Percentiles rank a stretch among this genome's conserved stretches.
These are phyloP conservation scores for Boletus edulis DNA, from an alignment of 768 basidiomycete species.

Conservation along the genomic window DNA sequence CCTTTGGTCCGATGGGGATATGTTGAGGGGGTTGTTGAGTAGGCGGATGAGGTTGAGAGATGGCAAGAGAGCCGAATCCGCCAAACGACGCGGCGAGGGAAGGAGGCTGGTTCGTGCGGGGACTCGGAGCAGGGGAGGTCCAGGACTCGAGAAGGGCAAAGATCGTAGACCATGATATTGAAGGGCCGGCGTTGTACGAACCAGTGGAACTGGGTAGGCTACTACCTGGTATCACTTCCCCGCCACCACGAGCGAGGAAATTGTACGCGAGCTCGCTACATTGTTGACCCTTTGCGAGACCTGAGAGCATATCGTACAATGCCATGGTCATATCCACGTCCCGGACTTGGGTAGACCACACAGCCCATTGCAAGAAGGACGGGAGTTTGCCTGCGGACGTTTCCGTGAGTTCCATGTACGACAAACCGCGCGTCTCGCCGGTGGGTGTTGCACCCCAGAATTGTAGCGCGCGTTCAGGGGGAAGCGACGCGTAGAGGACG, in stretches of 20 bases:
- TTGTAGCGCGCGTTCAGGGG: slow-evolving; percentile 74
- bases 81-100: slow-evolving; percentile 32
- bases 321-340: slow-evolving; percentile 75
- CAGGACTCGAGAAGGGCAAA: slow-evolving; percentile 77
- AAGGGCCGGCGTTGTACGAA: slow-evolving; percentile 44
- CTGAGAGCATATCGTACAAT: slow-evolving; percentile 85
- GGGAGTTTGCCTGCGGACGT: slow-evolving; percentile 61
- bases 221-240: slow-evolving; percentile 64
- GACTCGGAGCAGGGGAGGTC: slow-evolving; percentile 51
- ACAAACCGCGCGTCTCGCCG: slow-evolving; percentile 37
- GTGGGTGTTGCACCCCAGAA: slow-evolving; percentile 76
- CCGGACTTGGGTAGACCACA: slow-evolving; percentile 77
- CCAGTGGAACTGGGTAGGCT: slow-evolving; percentile 38
- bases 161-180: slow-evolving; percentile 76
- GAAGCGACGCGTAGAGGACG: slow-evolving; percentile 70
- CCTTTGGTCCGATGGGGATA: slow-evolving; percentile 57
- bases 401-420: slow-evolving; percentile 61
- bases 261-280: slow-evolving; percentile 88
- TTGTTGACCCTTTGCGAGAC: slow-evolving; percentile 79
- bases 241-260: slow-evolving; percentile 77
- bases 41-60: slow-evolving; percentile 27
- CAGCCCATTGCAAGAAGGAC: slow-evolving; percentile 86
- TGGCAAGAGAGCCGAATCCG: slow-evolving; percentile 29
- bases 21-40: slow-evolving; percentile 41
- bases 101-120: slow-evolving; percentile 43